phyloP scores from a whole-genome alignment of 1,284 basidiomycete species.

The Prillingera fragicola region DNA sequence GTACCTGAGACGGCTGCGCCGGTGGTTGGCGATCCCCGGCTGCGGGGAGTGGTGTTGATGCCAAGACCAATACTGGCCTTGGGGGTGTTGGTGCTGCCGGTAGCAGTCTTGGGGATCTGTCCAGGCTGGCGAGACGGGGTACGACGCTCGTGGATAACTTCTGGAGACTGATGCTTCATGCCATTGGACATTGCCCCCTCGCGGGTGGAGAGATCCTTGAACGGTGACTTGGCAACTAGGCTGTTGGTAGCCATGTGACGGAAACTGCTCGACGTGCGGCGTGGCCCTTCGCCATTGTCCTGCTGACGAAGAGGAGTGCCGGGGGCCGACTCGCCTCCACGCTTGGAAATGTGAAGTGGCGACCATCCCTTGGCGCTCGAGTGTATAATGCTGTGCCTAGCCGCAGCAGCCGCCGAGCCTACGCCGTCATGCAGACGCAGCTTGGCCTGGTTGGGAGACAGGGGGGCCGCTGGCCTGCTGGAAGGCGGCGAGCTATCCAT shows the following conservation, averaged over 20 bases:
- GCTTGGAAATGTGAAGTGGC: constrained; percentile 47
- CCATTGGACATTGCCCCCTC: constrained; percentile 22
- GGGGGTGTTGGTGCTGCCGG: constrained; percentile 32
- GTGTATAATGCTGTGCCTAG: constrained; percentile 40
- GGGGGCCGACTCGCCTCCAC: constrained; percentile 23
- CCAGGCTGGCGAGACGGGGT: constrained; percentile 26
- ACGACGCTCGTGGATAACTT: constrained; percentile 39
- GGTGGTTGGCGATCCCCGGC: constrained; percentile 12
- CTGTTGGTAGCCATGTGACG: constrained; percentile 73
- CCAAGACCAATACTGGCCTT: constrained; percentile 41
- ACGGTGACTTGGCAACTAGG: constrained; percentile 82
- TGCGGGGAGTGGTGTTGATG: constrained; percentile 22
- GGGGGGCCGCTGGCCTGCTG: constrained; percentile 1
- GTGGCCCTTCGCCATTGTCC: constrained; percentile 44
- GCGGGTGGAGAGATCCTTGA: constrained; percentile 54
- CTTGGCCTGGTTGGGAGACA: constrained; percentile 1
- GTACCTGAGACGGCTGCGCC: constrained; percentile 30
- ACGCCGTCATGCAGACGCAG: constrained; percentile 9
- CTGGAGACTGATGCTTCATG: constrained; percentile 20
- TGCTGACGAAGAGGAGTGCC: constrained; percentile 5
- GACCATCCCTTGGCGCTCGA: constrained; percentile 49
- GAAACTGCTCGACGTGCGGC: constrained; percentile 74
- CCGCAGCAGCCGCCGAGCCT: constrained; percentile 15
- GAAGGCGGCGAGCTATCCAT: too few species aligned
- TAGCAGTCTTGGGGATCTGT: constrained; percentile 27